Evolutionary conservation across 2,329 filamentous ascomycete species (phyloP).

Genomic region (Ophiocordyceps camponoti-saundersi): DNA sequence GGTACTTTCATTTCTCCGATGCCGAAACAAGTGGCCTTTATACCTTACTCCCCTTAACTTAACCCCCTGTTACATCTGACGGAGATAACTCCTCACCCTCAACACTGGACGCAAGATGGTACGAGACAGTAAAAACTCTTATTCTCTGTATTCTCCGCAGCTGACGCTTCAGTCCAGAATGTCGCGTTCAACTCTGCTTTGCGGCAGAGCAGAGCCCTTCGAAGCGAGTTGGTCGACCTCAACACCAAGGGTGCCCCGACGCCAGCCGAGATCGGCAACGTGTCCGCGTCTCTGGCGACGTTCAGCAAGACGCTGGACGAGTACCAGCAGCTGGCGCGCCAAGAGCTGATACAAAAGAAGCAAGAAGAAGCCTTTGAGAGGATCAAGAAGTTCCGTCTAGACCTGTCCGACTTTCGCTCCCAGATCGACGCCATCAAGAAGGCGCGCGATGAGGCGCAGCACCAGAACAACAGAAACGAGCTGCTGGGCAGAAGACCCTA

Average conservation of each 20-base stretch:
- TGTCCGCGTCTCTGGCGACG: slow-evolving; percentile 60
- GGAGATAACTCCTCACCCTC: too few relatives aligned
- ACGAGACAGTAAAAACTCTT: background rate
- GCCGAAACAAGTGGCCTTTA: too few relatives aligned
- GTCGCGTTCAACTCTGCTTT: slow-evolving; percentile 73
- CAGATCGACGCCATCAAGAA: slow-evolving; percentile 65
- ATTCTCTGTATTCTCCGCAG: background rate
- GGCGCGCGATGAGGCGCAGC: slow-evolving; percentile 56
- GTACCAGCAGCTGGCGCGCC: slow-evolving; percentile 69
- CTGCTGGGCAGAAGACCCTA: slow-evolving; percentile 75
- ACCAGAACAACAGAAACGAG: slow-evolving; percentile 54
- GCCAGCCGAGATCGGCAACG: slow-evolving; percentile 40
- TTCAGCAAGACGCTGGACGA: slow-evolving; percentile 87
- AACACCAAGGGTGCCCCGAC: slow-evolving; percentile 47
- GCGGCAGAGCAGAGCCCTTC: slow-evolving; percentile 68
- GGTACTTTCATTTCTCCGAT: too few relatives aligned
- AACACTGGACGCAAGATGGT: slow-evolving; percentile 1
- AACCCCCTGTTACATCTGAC: too few relatives aligned
- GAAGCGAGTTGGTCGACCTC: slow-evolving; percentile 58
- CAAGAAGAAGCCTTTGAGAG: slow-evolving; percentile 80
- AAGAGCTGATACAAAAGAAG: slow-evolving; percentile 81
- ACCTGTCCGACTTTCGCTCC: slow-evolving; percentile 63
- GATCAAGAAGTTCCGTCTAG: slow-evolving; percentile 67
- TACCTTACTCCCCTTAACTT: too few relatives aligned
- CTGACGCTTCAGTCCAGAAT: slow-evolving; percentile 38